phyloP scores from a whole-genome alignment of 176 grass and related monocot species.

The Juncus effusus region DNA sequence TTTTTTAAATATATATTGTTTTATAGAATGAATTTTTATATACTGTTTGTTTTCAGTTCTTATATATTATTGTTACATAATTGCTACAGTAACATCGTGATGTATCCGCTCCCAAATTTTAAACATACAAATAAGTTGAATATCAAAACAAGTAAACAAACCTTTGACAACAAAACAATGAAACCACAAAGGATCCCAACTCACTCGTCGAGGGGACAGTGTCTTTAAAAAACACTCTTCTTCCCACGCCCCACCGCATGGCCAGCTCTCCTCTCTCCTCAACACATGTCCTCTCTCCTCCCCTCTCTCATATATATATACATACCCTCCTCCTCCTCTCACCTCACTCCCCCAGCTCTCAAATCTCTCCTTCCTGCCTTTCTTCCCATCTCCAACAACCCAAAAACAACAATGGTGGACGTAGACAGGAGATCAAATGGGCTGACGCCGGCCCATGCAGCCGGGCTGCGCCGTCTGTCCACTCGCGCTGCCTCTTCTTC shows the following conservation, averaged over 20 bases:
- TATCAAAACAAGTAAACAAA: too few relatives aligned
- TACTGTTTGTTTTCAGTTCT: too few relatives aligned
- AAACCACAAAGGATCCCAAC: neutral
- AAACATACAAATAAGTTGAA: neutral
- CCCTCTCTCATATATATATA: constrained; percentile 16
- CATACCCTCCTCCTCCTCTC: constrained; percentile 10
- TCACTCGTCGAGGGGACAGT: neutral
- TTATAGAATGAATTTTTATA: too few relatives aligned
- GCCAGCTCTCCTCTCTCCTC: constrained; percentile 10
- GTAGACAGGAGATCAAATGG: constrained; percentile 60
- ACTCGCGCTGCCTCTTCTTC: constrained; percentile 58
- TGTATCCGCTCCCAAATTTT: neutral
- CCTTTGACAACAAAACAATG: neutral
- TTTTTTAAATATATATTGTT: too few relatives aligned
- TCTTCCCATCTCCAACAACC: neutral
- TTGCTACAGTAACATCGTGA: too few relatives aligned
- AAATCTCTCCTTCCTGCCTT: neutral
- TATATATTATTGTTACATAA: neutral
- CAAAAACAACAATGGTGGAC: constrained; percentile 60
- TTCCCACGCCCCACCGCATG: constrained; percentile 8
- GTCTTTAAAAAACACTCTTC: constrained; percentile 5
- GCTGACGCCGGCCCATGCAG: constrained; percentile 47
- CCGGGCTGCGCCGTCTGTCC: constrained; percentile 71
- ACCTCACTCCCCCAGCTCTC: constrained; percentile 32
- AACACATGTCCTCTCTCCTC: constrained; percentile 26